A percentile compares a stretch with the other conserved stretches of the same genome.
Conservation (phyloP, 2,329 filamentous ascomycete genomes). For the Aspergillus eucalypticola region DNA sequence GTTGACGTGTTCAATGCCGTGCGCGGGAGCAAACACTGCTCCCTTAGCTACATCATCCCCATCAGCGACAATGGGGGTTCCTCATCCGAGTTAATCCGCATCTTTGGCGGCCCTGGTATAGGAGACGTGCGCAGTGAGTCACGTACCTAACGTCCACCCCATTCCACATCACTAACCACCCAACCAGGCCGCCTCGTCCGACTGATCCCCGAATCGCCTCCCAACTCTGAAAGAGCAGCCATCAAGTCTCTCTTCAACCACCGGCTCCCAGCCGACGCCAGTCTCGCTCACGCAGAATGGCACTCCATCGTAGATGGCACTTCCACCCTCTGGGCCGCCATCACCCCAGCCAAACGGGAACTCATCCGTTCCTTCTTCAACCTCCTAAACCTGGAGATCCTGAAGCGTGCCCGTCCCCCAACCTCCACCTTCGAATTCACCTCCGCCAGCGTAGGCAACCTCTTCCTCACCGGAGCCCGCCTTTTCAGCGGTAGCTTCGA, state of each 20-base stretch:
- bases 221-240: constrained; percentile 66
- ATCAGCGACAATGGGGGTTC: constrained; percentile 96
- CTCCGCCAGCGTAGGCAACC: constrained; percentile 72
- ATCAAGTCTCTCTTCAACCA: constrained; percentile 87
- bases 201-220: constrained; percentile 70
- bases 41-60: constrained; percentile 83
- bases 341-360: constrained; percentile 72
- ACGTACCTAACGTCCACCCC: not conserved
- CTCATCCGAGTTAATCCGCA: constrained; percentile 87
- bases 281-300: constrained; percentile 74
- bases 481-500: constrained; percentile 93
- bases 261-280: constrained; percentile 66
- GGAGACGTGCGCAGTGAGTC: constrained; percentile 71
- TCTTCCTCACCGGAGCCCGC: constrained; percentile 80
- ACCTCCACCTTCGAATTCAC: constrained; percentile 76
- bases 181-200: constrained; percentile 77
- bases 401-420: constrained; percentile 70
- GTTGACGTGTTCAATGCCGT: constrained; percentile 82
- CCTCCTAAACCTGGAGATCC: constrained; percentile 72
- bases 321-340: constrained; percentile 70
- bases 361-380: constrained; percentile 77
- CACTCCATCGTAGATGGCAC: constrained; percentile 83
- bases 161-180: constrained; percentile 9
- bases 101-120: constrained; percentile 89
- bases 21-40: constrained; percentile 64